Percentiles rank a stretch among this genome's conserved stretches.
phyloP scores from a whole-genome alignment of 768 basidiomycete species.

The Nidularia pulvinata region DNA sequence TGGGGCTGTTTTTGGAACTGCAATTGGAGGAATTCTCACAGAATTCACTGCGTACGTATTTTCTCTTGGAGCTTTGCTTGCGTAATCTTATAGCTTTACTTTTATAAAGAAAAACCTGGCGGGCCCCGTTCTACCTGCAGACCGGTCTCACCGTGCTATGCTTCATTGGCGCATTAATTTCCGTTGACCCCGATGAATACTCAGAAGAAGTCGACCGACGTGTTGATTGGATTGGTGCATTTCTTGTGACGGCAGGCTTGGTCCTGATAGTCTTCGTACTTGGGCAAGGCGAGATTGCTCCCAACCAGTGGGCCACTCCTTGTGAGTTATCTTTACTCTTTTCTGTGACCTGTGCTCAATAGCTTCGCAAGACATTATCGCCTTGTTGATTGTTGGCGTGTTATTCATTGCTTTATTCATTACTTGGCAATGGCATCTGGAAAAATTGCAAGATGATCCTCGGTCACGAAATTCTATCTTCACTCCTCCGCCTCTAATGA shows the following conservation, averaged over 20 bases:
- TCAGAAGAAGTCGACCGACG: slow-evolving; percentile 39
- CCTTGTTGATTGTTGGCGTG: slow-evolving; percentile 61
- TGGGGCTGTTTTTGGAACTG: slow-evolving; percentile 70
- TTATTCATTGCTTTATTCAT: slow-evolving; percentile 56
- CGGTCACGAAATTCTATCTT: slow-evolving; percentile 15
- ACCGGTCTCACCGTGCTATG: slow-evolving; percentile 56
- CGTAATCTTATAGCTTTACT: background rate
- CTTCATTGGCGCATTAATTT: slow-evolving; percentile 49
- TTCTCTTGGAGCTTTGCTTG: background rate
- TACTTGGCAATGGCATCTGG: slow-evolving; percentile 66
- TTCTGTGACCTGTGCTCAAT: slow-evolving; percentile 10
- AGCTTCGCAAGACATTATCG: slow-evolving; percentile 59
- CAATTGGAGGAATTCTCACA: slow-evolving; percentile 73
- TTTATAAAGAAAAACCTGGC: slow-evolving; percentile 53
- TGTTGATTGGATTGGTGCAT: slow-evolving; percentile 80
- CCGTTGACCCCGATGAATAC: slow-evolving; percentile 59
- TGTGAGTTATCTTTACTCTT: slow-evolving; percentile 13
- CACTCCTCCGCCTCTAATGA: slow-evolving; percentile 66
- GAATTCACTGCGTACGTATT: slow-evolving; percentile 41
- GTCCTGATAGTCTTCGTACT: slow-evolving; percentile 75
- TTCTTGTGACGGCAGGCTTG: slow-evolving; percentile 60
- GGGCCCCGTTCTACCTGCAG: slow-evolving; percentile 58
- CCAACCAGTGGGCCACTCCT: slow-evolving; percentile 57
- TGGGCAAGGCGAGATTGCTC: slow-evolving; percentile 60
- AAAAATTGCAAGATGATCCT: slow-evolving; percentile 27